A percentile compares a stretch with the other conserved stretches of the same genome.
phyloP scores from a whole-genome alignment of 1,284 basidiomycete genomes.

The Sanguinoderma infundibulare region DNA sequence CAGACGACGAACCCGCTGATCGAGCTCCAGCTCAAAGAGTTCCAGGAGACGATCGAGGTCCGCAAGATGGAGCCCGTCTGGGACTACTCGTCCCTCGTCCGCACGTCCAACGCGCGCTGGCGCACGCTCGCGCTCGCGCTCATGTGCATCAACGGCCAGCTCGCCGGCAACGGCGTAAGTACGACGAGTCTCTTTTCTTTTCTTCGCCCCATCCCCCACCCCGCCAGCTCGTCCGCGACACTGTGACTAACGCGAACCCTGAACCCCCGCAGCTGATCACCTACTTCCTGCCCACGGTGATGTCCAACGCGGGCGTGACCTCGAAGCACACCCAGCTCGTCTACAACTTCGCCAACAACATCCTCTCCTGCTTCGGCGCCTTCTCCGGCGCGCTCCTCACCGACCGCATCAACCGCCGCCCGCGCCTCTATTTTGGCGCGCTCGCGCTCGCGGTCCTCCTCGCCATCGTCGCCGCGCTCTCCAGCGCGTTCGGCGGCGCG shows the following conservation, averaged over 20 bases:
- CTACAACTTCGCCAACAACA: conserved; percentile 20
- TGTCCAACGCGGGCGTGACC: conserved; percentile 11
- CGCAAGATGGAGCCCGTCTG: conserved; percentile 17
- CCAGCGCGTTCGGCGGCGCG: conserved; percentile 1
- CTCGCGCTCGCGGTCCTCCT: conserved; percentile 11
- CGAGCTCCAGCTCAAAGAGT: conserved; percentile 15
- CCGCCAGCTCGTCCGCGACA: background rate
- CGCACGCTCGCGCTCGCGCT: conserved; percentile 12
- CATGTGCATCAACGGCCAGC: conserved; percentile 19
- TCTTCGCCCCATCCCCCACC: too few relatives aligned
- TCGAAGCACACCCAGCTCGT: conserved; percentile 12
- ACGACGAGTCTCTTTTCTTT: background rate
- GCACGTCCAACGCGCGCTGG: conserved; percentile 14
- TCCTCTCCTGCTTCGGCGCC: conserved; percentile 16
- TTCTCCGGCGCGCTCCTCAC: conserved; percentile 13
- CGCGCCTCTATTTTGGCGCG: conserved; percentile 11
- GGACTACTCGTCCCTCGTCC: conserved; percentile 12
- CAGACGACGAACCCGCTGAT: conserved; percentile 17
- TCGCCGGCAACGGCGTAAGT: conserved; percentile 18
- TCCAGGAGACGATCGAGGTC: conserved; percentile 13
- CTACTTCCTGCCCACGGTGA: conserved; percentile 14
- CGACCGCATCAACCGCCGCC: conserved; percentile 12
- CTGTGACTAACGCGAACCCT: background rate
- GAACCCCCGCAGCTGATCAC: conserved; percentile 9
- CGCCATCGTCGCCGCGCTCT: conserved; percentile 15